Evolutionary conservation across 75 land plant genomes (phyloP), one percentile per base, ranked within the genome.

Genomic region (Sequoia sempervirens): DNA sequence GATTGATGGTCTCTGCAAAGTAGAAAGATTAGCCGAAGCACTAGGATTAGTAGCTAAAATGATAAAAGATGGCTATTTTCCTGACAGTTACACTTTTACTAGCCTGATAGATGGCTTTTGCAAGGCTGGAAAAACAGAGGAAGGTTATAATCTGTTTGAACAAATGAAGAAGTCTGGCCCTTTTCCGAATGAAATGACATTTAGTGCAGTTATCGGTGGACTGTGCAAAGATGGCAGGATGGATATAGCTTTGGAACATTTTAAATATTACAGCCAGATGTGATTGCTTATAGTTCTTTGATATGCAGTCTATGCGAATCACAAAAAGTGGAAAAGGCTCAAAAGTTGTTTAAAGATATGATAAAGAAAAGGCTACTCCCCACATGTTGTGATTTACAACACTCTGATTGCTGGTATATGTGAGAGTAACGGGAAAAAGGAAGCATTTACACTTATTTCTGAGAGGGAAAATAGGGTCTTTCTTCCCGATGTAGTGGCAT

Each of bases 401-500:
- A 40, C 41, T 40, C 41, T 40, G 41, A 40, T 40, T 40, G 41
- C 4, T 40, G 41, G 41, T 40, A 2, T 40, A 40, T 40, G 41
- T 40, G 41, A 40, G 41, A 40, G 41, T 40, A 40, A 40, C 41
- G 41, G 41, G 41, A 3, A 40, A 40, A 40, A 3, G 41, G 41
- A 40, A 40, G 5, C 41, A 40, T 40, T 40, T 40, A 40, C 41
- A 40, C 41, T 40, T 40, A 40, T 40, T 40, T 3, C 41, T 40
- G 41, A 53, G 56, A 53, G 13, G 56, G 10, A 75, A 79, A 84
- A 89, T 23, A 84, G 87, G 45, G 97, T 95, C 9, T 86, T 91
- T 58, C 75, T 47, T 72, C 93, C 90, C 34, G 93, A 95, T 85
- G 58, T 80, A 50, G 82, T 89, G 23, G 73, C 80, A 85, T 85